Evolutionary conservation across 106 monocot species (phyloP), one percentile per base, ranked within the genome.

Genomic region (Platanthera guangdongensis): DNA sequence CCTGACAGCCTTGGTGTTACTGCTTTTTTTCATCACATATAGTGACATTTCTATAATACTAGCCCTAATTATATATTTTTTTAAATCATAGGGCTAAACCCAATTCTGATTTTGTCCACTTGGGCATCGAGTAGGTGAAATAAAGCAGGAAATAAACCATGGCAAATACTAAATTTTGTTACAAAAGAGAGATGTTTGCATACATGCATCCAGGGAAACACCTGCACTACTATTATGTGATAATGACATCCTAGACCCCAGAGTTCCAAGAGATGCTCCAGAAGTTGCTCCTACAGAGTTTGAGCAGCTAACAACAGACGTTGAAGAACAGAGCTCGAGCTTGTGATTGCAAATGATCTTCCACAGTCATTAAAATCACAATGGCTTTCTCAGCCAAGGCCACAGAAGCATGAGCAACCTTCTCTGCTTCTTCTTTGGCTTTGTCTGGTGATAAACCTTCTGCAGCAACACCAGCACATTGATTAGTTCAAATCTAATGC

Each of bases 301-400:
- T 75, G 88, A 81, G 47, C 72, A 81, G 54, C 81, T 84, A 77
- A 79, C 67, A 74, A 51, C 70, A 64, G 77, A 64, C 32, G 87
- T 85, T 16, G 84, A 80, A 74, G 84, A 64, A 73, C 79, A 80
- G 81, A 30, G 83, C 65, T 57, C 91, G 93, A 45, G 85, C 84
- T 83, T 93, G 93, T 74, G 87, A 84, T 11, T 93, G 82, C 55
- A 96, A 74, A 91, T 96, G 96, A 83, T 96, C 96, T 85, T 96
- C 96, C 9, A 96, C 96, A 71, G 93, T 89, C 96, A 96, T 96
- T 68, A 96, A 57, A 70, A 96, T 83, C 30, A 96, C 96, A 81
- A 96, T 85, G 77, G 96, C 89, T 85, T 96, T 96, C 79, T 96
- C 96, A 60, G 96, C 96, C 75, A 96, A 87, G 72, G 90, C 87